Percentiles rank a stretch among this genome's conserved stretches.
These are phyloP conservation scores for Pugionium cornutum DNA, from an alignment of 345 rosid genomes.

Conservation along the genomic window DNA sequence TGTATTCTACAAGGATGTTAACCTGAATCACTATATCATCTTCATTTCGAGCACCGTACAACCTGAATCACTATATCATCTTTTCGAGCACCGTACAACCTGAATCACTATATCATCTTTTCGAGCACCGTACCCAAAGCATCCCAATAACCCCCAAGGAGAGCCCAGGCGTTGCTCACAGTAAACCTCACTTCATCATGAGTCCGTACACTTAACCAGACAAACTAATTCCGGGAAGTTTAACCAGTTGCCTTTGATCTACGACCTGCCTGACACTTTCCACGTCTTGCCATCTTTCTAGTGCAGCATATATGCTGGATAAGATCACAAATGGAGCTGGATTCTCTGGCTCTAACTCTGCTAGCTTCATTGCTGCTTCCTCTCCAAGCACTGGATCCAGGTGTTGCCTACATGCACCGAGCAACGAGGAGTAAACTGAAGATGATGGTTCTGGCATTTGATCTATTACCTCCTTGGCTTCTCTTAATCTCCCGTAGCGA, in stretches of 20 bases:
- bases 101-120: not conserved
- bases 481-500: slow-evolving; percentile 55
- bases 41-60: no score
- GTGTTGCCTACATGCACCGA: slow-evolving; percentile 58
- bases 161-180: not conserved
- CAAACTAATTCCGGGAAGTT: slow-evolving; percentile 53
- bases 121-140: not conserved
- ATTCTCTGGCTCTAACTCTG: slow-evolving; percentile 55
- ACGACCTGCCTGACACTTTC: slow-evolving; percentile 53
- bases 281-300: slow-evolving; percentile 60
- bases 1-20: slow-evolving; percentile 16
- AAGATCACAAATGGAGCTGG: slow-evolving; percentile 59
- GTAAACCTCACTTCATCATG: not conserved
- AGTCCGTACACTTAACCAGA: slow-evolving; percentile 36
- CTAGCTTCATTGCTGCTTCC: slow-evolving; percentile 52
- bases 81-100: no score
- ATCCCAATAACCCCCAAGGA: not conserved
- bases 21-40: no score
- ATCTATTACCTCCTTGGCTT: slow-evolving; percentile 52
- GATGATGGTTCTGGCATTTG: slow-evolving; percentile 49
- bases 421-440: slow-evolving; percentile 56
- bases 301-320: slow-evolving; percentile 56
- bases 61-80: no score
- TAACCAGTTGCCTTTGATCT: slow-evolving; percentile 48
- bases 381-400: slow-evolving; percentile 52